These are phyloP conservation scores for Pestalotiopsis sp. DNA, from an alignment of 2,329 filamentous ascomycete genomes.

Conservation along the genomic window DNA sequence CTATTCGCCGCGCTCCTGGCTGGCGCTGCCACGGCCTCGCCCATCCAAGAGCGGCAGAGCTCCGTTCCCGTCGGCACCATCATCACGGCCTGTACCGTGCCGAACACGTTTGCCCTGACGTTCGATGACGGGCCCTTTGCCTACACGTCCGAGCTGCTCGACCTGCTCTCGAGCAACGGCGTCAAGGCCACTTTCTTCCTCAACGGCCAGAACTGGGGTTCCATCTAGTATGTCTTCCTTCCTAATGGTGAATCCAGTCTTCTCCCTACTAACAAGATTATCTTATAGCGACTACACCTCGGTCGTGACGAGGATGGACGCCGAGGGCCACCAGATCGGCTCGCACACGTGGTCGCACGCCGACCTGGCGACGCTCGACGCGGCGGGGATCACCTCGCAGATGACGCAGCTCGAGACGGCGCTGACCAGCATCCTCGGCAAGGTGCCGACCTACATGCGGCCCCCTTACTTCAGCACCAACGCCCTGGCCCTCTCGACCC, in stretches of 20 bases:
- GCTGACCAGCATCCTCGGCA: slow-evolving; percentile 47
- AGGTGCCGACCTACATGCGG: slow-evolving; percentile 51
- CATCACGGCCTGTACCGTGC: slow-evolving; percentile 19
- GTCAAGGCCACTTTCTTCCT: slow-evolving; percentile 29
- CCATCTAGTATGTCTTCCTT: slow-evolving; percentile 30
- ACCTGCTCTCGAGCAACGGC: slow-evolving; percentile 19
- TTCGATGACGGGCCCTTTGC: slow-evolving; percentile 30
- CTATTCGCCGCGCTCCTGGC: slow-evolving; percentile 8
- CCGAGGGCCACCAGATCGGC: slow-evolving; percentile 50
- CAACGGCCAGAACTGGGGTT: slow-evolving; percentile 46
- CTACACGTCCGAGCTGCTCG: slow-evolving; percentile 22
- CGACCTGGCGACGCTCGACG: slow-evolving; percentile 42
- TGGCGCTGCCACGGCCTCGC: slow-evolving; percentile 7
- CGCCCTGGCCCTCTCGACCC: slow-evolving; percentile 31
- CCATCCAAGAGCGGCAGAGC: slow-evolving; percentile 12
- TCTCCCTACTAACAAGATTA: background rate
- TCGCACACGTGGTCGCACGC: slow-evolving; percentile 56
- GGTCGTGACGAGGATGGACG: slow-evolving; percentile 32
- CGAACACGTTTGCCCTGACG: slow-evolving; percentile 25
- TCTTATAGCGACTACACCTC: slow-evolving; percentile 22
- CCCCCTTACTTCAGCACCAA: slow-evolving; percentile 49
- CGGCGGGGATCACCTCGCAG: slow-evolving; percentile 39
- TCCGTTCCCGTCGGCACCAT: slow-evolving; percentile 14
- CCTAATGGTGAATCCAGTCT: background rate
- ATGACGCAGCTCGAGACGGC: slow-evolving; percentile 50